These are phyloP conservation scores for Erodium texanum DNA, from an alignment of 441 rosid genomes.

Conservation along the genomic window DNA sequence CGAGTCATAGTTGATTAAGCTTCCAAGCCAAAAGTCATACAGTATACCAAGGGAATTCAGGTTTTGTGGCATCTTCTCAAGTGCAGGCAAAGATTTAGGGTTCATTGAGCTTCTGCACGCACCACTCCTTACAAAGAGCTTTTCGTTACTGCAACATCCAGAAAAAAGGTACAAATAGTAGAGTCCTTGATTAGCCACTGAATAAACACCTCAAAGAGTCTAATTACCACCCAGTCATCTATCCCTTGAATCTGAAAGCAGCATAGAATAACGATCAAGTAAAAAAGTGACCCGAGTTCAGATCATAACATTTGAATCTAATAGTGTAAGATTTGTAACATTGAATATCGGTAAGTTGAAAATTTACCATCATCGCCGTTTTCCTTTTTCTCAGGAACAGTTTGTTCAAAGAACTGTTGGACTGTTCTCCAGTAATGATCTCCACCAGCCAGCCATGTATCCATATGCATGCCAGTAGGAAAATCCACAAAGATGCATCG, in stretches of 20 bases:
- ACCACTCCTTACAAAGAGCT: conserved; percentile 22
- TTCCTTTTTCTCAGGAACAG: conserved; percentile 43
- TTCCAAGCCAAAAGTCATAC: conserved; percentile 17
- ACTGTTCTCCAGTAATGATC: conserved; percentile 73
- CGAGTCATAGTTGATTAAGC: conserved; percentile 24
- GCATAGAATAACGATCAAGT: conserved; percentile 14
- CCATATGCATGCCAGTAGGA: conserved; percentile 96
- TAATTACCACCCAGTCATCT: conserved; percentile 31
- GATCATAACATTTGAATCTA: background rate
- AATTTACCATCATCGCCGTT: conserved; percentile 26
- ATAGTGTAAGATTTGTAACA: background rate
- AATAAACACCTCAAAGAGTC: conserved; percentile 20
- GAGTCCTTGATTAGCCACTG: conserved; percentile 18
- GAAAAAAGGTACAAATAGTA: conserved; percentile 20
- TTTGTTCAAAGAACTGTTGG: conserved; percentile 45
- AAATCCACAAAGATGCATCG: conserved; percentile 67
- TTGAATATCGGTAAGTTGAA: conserved; percentile 15
- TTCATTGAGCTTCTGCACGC: conserved; percentile 13
- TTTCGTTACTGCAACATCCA: conserved; percentile 31
- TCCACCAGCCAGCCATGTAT: conserved; percentile 91
- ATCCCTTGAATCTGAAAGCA: conserved; percentile 33
- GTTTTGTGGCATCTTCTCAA: conserved; percentile 18
- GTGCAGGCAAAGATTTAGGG: conserved; percentile 15
- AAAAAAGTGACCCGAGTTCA: background rate
- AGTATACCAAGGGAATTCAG: conserved; percentile 15